Percentiles rank a stretch among this genome's conserved stretches.
Evolutionary conservation across 257 asterid genomes (phyloP).

Genomic region (Solanum bulbocastanum): DNA sequence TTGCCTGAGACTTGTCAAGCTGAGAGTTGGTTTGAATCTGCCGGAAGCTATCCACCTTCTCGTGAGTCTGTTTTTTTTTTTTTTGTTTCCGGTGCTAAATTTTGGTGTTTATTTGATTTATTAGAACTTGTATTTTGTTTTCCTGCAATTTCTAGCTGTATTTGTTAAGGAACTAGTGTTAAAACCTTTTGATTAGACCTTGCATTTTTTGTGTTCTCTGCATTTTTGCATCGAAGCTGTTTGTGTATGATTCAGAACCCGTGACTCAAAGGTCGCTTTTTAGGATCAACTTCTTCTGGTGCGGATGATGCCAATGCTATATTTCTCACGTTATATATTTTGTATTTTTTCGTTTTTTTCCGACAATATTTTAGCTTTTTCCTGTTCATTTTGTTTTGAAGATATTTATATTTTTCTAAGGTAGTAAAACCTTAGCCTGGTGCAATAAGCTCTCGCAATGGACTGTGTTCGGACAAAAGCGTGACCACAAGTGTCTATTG

Average conservation of each 20-base stretch:
- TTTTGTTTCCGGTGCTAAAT: not conserved
- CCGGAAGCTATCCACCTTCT: slow-evolving; percentile 82
- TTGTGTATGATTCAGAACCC: not conserved
- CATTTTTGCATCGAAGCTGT: not conserved
- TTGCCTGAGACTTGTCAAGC: slow-evolving; percentile 42
- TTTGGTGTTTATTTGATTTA: not conserved
- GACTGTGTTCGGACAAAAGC: not conserved
- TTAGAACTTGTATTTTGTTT: not conserved
- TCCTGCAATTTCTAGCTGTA: not conserved
- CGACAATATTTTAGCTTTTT: not conserved
- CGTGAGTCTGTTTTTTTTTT: slow-evolving; percentile 30
- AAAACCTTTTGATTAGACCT: not conserved
- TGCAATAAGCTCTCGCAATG: not conserved
- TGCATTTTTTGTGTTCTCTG: not conserved
- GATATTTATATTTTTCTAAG: not conserved
- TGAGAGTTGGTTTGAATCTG: slow-evolving; percentile 78
- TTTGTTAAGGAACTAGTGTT: not conserved
- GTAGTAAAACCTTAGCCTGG: not conserved
- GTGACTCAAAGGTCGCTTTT: not conserved
- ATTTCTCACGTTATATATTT: not conserved
- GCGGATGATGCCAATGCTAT: not conserved
- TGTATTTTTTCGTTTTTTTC: not conserved
- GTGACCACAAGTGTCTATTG: not conserved
- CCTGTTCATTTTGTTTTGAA: not conserved
- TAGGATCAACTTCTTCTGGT: not conserved